Evolutionary conservation across 2,329 filamentous ascomycete genomes (phyloP).

Genomic region (Fusarium bactridioides): DNA sequence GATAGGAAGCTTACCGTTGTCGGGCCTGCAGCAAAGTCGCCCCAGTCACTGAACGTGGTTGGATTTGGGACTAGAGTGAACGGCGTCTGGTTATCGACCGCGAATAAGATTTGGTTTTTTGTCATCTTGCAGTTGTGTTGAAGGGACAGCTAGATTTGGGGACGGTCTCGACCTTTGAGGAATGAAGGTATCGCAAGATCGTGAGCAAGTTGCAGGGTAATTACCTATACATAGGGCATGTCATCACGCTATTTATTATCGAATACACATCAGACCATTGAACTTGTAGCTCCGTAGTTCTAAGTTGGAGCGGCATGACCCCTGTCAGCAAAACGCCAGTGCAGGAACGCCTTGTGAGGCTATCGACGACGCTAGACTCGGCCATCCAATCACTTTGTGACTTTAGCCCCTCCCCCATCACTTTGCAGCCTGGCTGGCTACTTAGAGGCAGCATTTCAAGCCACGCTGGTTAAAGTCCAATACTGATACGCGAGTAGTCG

Average conservation of each 20-base stretch:
- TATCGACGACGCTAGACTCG: neutral
- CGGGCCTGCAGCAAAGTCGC: neutral
- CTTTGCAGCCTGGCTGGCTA: neutral
- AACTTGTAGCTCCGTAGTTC: neutral
- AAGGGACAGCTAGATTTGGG: accelerated
- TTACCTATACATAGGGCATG: neutral
- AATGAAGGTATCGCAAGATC: neutral
- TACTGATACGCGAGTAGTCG: accelerated
- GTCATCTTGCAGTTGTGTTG: neutral
- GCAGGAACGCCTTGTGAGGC: neutral
- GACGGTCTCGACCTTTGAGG: accelerated
- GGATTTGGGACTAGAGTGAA: neutral
- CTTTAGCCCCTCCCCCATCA: no score
- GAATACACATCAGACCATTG: neutral
- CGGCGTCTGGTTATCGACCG: neutral
- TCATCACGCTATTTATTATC: no score
- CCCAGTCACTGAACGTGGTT: neutral
- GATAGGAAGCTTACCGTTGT: neutral
- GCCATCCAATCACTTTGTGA: neutral
- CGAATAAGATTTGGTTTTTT: neutral
- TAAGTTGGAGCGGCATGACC: neutral
- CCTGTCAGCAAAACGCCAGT: neutral
- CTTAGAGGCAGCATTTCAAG: neutral
- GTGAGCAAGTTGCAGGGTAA: accelerated
- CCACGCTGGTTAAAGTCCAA: neutral